phyloP scores from a whole-genome alignment of 768 basidiomycete genomes.

The Tulasnella sp. region DNA sequence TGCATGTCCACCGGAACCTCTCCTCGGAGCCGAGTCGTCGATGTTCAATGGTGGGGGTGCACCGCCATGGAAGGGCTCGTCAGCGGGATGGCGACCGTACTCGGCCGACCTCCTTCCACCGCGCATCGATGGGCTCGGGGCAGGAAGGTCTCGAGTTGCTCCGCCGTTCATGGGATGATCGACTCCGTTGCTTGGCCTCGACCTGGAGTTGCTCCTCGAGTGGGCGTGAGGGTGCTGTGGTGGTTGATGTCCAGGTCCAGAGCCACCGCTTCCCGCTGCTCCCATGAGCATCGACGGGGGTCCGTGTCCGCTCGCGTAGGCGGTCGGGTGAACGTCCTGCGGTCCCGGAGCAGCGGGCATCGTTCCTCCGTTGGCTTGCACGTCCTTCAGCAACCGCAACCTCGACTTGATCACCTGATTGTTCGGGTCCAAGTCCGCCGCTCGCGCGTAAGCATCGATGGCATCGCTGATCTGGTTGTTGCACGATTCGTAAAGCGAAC shows the following conservation, averaged over 20 bases:
- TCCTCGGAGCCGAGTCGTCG: conserved; percentile 48
- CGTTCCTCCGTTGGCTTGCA: conserved; percentile 67
- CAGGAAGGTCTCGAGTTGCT: conserved; percentile 43
- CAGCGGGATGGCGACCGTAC: conserved; percentile 43
- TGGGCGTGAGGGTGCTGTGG: background rate
- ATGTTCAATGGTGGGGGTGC: conserved; percentile 77
- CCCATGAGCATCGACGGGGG: conserved; percentile 28
- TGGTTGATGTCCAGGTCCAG: background rate
- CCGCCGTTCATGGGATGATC: conserved; percentile 45
- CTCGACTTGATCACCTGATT: conserved; percentile 81
- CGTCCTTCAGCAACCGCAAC: conserved; percentile 70
- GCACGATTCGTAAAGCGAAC: conserved; percentile 94
- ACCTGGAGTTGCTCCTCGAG: conserved; percentile 3
- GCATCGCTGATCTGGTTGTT: conserved; percentile 99
- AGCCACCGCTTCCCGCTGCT: background rate
- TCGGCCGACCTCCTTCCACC: conserved; percentile 14
- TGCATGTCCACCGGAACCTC: conserved; percentile 45
- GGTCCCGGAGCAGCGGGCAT: conserved; percentile 84
- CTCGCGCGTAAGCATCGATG: conserved; percentile 95
- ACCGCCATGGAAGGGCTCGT: conserved; percentile 75
- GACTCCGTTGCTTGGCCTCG: background rate
- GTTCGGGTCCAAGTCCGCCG: conserved; percentile 84
- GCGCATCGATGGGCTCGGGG: conserved; percentile 41
- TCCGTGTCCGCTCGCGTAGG: conserved; percentile 55
- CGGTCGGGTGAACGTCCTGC: conserved; percentile 93